A percentile compares a stretch with the other conserved stretches of the same genome.
These are phyloP conservation scores for Pilatotrama ljubarskyi DNA, from an alignment of 768 basidiomycete genomes.

Conservation along the genomic window DNA sequence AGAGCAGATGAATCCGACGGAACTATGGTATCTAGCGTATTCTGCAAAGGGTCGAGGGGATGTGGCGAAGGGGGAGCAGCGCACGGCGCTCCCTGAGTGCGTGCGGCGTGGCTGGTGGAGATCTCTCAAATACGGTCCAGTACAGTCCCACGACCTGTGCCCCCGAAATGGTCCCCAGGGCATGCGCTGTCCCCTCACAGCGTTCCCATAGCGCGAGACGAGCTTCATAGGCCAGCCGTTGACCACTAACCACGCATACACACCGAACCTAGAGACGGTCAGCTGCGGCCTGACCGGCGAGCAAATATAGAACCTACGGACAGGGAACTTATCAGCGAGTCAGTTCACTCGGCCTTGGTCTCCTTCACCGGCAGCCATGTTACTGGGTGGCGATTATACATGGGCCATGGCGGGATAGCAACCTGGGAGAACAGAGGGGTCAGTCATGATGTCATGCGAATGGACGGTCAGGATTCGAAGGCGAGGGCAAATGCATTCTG, in stretches of 20 bases:
- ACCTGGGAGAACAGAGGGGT: constrained; percentile 38
- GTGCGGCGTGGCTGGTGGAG: not conserved
- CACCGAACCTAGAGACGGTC: not conserved
- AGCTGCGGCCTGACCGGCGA: constrained; percentile 2
- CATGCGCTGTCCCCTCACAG: not conserved
- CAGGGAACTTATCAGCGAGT: not conserved
- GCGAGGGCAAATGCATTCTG: not conserved
- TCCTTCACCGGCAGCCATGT: constrained; percentile 54
- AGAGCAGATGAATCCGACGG: not conserved
- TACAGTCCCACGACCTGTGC: not conserved
- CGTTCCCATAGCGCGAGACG: not conserved
- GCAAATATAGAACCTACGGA: not conserved
- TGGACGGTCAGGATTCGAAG: not conserved
- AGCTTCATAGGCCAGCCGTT: not conserved
- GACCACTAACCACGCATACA: not conserved
- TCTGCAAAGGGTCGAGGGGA: not conserved
- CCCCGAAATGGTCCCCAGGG: not conserved
- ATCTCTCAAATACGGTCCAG: constrained; percentile 1
- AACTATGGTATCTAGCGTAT: not conserved
- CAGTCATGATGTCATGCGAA: constrained; percentile 13
- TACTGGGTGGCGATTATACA: constrained; percentile 62
- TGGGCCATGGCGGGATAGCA: constrained; percentile 69
- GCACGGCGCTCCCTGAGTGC: not conserved
- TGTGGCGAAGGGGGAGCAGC: not conserved
- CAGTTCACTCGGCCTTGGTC: constrained; percentile 19